Evolutionary conservation across 2,329 filamentous ascomycete species (phyloP).

Genomic region (Lachnellula hyalina): DNA sequence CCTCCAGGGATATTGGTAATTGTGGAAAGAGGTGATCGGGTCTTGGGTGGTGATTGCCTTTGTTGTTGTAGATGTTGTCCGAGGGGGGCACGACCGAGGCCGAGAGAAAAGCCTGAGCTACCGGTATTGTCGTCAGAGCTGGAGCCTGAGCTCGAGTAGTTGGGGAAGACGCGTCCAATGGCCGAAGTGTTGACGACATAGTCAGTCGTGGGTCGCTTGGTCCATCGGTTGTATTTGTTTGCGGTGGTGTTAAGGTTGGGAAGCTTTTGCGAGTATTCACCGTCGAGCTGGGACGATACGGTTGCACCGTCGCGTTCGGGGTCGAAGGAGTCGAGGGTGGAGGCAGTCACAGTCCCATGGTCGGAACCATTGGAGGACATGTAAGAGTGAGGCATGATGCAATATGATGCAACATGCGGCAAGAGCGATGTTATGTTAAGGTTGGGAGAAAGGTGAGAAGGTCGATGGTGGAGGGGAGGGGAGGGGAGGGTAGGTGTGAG

Average conservation of each 20-base stretch:
- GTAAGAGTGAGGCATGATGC: slow-evolving; percentile 15
- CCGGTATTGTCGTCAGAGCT: slow-evolving; percentile 35
- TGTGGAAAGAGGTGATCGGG: slow-evolving; percentile 36
- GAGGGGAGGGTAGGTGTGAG: no score
- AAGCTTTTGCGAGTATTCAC: slow-evolving; percentile 16
- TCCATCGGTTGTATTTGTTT: slow-evolving; percentile 30
- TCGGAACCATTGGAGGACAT: slow-evolving; percentile 26
- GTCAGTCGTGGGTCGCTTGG: slow-evolving; percentile 29
- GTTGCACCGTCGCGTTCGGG: slow-evolving; percentile 23
- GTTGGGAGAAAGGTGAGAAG: background rate
- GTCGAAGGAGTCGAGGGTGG: slow-evolving; percentile 15
- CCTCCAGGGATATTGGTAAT: slow-evolving; percentile 3
- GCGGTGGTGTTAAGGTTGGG: slow-evolving; percentile 30
- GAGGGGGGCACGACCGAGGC: slow-evolving; percentile 48
- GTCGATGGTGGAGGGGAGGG: background rate
- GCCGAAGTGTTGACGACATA: slow-evolving; percentile 39
- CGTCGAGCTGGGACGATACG: slow-evolving; percentile 19
- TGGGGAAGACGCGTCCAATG: slow-evolving; percentile 41
- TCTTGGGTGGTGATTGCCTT: slow-evolving; percentile 4
- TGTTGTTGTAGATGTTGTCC: slow-evolving; percentile 21
- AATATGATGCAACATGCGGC: slow-evolving; percentile 4
- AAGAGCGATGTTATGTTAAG: background rate
- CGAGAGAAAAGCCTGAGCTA: slow-evolving; percentile 41
- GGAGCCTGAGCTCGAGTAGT: slow-evolving; percentile 41
- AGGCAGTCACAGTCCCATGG: slow-evolving; percentile 28